Conservation (phyloP, 2,329 filamentous ascomycete genomes). For the Aspergillus sp. region DNA sequence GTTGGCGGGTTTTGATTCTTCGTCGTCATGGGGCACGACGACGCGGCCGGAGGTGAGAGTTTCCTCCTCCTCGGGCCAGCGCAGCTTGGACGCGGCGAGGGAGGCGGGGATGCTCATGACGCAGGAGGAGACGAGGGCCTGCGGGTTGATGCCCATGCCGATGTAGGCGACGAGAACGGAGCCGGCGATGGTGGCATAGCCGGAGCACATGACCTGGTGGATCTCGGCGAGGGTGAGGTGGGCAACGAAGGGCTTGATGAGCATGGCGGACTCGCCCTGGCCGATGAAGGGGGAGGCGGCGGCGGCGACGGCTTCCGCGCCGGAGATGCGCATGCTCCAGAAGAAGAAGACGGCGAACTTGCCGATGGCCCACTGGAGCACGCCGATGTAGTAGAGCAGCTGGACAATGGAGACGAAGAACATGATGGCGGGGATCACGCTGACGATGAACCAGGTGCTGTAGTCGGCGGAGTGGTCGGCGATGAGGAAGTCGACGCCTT, state of each 20-base stretch:
- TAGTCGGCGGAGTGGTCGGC: conserved; percentile 43
- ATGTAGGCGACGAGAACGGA: conserved; percentile 86
- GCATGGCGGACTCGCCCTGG: conserved; percentile 89
- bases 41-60: conserved; percentile 78
- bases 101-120: conserved; percentile 96
- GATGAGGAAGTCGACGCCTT: conserved; percentile 73
- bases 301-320: conserved; percentile 89
- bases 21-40: conserved; percentile 75
- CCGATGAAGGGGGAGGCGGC: conserved; percentile 92
- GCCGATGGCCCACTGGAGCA: conserved; percentile 83
- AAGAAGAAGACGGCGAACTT: conserved; percentile 92
- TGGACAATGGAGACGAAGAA: conserved; percentile 95
- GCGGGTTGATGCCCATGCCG: conserved; percentile 73
- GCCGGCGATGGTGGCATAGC: conserved; percentile 88
- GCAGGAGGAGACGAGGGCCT: conserved; percentile 84
- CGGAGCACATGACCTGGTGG: conserved; percentile 89
- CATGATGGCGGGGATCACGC: conserved; percentile 85
- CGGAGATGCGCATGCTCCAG: conserved; percentile 82
- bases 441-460: conserved; percentile 67
- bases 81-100: conserved; percentile 82
- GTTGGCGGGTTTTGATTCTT: conserved; percentile 70
- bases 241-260: conserved; percentile 82
- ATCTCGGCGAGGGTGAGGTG: conserved; percentile 84
- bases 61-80: conserved; percentile 84
- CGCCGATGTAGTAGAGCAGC: conserved; percentile 74